Base-by-base conservation (phyloP, 441 rosid species). In the Theobroma grandiflorum region DNA sequence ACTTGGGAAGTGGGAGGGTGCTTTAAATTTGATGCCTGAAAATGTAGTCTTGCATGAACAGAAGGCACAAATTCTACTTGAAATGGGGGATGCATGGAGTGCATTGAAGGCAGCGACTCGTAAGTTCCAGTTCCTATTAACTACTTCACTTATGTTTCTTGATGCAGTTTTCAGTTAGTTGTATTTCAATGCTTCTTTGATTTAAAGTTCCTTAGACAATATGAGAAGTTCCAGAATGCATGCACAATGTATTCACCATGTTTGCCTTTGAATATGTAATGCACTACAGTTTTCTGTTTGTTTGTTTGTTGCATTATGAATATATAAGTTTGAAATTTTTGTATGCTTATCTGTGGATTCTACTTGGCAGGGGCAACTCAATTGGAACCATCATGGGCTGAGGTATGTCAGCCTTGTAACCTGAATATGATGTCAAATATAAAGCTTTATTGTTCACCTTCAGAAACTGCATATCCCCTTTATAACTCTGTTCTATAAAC, bases 11-110 rank as follows among this genome's bases (percentile, higher is more conserved):
- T 95, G 99, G 97, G 97, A 91, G 89, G 88, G 93, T 81, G 89
- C 98, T 80, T 90, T 94, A 74, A 94, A 85, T 80, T 81, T 94
- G 84, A 85, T 86, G 81, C 94, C 97, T 2, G 88, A 77, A 68
- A 91, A 78, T 87, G 96, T 91, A 18, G 86, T 90, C 68, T 72
- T 94, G 59, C 97, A 91, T 66, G 99, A 95, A 84, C 98, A 95
- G 55, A 95, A 95, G 90, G 95, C 98, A 35, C 99, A 95, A 81
- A 88, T 92, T 79, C 87, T 94, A 82, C 94, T 95, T 83, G 99
- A 91, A 87, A 47, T 95, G 72, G 99, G 98, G 64, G 96, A 91
- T 78, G 83, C 99, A 8, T 94, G 97, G 98, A 86, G 77, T 77
- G 95, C 97, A 8, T 78, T 95, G 86, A 94, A 88, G 87, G 90